Percentiles rank a stretch among this genome's conserved stretches.
Conservation (phyloP, 2,329 filamentous ascomycete species). For the Alternaria rosae region DNA sequence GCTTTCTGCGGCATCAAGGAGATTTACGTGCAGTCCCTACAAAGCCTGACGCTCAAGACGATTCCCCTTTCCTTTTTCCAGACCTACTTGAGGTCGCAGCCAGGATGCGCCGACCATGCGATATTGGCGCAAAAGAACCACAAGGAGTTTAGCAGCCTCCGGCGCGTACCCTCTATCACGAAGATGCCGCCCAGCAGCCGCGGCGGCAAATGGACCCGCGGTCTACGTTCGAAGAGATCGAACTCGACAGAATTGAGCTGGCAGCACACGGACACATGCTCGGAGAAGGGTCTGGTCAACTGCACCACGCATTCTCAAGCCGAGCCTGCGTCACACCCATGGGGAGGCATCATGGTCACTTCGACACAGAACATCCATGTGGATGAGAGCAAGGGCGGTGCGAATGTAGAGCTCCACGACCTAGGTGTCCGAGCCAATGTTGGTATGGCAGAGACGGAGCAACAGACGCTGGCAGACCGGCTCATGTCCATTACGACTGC, state of each 20-base stretch:
- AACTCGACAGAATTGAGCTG: conserved; percentile 20
- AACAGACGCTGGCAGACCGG: conserved; percentile 52
- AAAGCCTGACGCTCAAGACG: conserved; percentile 40
- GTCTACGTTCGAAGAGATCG: conserved; percentile 17
- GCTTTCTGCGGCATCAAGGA: conserved; percentile 56
- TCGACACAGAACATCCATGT: conserved; percentile 47
- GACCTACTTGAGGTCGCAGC: conserved; percentile 53
- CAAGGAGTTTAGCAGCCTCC: conserved; percentile 54
- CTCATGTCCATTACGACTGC: conserved; percentile 43
- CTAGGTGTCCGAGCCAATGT: conserved; percentile 45
- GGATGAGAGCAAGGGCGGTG: conserved; percentile 31
- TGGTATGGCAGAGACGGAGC: conserved; percentile 48
- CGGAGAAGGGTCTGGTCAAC: conserved; percentile 41
- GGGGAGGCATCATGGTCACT: conserved; percentile 51
- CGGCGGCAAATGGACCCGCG: conserved; percentile 24
- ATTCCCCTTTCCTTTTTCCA: conserved; percentile 57
- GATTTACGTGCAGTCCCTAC: conserved; percentile 48
- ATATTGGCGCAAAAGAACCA: conserved; percentile 56
- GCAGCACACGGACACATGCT: conserved; percentile 36
- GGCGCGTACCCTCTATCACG: conserved; percentile 23
- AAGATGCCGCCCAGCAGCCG: conserved; percentile 6
- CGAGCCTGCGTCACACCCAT: conserved; percentile 27
- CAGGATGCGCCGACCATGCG: conserved; percentile 55
- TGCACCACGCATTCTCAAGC: conserved; percentile 4
- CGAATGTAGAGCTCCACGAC: conserved; percentile 39